phyloP scores from a whole-genome alignment of 2,329 filamentous ascomycete species.

The Aspergillus quadrilineatus region DNA sequence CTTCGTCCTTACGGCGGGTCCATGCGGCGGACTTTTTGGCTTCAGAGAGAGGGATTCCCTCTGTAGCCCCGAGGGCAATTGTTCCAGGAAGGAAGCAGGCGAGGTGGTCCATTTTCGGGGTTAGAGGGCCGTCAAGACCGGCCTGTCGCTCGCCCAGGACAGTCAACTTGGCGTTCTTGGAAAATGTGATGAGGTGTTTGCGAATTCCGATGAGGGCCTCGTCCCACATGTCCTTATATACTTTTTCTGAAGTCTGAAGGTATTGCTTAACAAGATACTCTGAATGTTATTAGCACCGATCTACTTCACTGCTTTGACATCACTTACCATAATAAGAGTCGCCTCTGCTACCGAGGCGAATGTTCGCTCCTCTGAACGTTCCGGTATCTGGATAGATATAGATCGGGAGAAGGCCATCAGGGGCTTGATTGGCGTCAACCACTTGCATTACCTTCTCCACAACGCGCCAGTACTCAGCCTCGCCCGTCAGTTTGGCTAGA shows the following conservation, averaged over 20 bases:
- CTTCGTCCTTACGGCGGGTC: conserved; percentile 76
- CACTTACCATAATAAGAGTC: conserved; percentile 82
- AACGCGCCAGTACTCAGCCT: conserved; percentile 87
- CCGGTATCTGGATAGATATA: conserved; percentile 80
- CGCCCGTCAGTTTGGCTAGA: conserved; percentile 87
- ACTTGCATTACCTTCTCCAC: conserved; percentile 90
- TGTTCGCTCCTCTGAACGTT: conserved; percentile 77
- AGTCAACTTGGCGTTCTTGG: conserved; percentile 75
- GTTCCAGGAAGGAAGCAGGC: conserved; percentile 98
- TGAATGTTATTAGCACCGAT: conserved; percentile 16
- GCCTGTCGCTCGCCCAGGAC: conserved; percentile 81
- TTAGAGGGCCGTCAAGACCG: conserved; percentile 65
- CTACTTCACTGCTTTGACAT: not conserved
- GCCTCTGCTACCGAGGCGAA: conserved; percentile 87
- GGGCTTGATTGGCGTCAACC: conserved; percentile 74
- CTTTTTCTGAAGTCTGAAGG: conserved; percentile 79
- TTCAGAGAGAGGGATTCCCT: conserved; percentile 70
- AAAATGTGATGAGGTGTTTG: conserved; percentile 90
- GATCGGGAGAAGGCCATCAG: conserved; percentile 87
- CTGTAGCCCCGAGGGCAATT: conserved; percentile 84
- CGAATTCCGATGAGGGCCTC: conserved; percentile 81
- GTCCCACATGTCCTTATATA: conserved; percentile 93
- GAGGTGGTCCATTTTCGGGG: conserved; percentile 95
- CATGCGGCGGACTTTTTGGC: conserved; percentile 72
- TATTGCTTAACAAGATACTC: conserved; percentile 99